phyloP scores from a whole-genome alignment of 352 stramenopile species.

The Pythium periplocum region DNA sequence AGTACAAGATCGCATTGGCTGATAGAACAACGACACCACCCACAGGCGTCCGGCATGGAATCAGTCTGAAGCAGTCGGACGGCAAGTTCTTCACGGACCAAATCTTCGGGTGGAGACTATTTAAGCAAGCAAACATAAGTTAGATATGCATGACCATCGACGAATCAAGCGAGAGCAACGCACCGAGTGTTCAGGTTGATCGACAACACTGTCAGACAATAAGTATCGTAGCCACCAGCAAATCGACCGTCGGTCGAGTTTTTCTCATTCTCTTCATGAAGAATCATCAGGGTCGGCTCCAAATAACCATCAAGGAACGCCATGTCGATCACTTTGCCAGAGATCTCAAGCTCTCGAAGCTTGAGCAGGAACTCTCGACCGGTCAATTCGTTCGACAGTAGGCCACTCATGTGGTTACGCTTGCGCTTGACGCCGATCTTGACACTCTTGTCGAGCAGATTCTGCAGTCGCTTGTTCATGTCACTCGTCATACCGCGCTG shows the following conservation, averaged over 20 bases:
- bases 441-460: conserved; percentile 74
- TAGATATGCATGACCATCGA: neutral
- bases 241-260: conserved; percentile 66
- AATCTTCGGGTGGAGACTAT: conserved; percentile 78
- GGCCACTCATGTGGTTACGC: conserved; percentile 57
- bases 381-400: conserved; percentile 66
- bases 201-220: conserved; percentile 78
- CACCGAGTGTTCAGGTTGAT: conserved; percentile 85
- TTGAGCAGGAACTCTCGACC: conserved; percentile 72
- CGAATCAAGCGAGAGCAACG: conserved; percentile 1
- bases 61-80: conserved; percentile 70
- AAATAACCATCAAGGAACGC: conserved; percentile 83
- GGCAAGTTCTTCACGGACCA: conserved; percentile 81
- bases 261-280: conserved; percentile 82
- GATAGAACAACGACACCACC: conserved; percentile 74
- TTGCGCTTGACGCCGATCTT: conserved; percentile 74
- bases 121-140: conserved; percentile 4
- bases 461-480: conserved; percentile 55
- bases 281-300: conserved; percentile 80
- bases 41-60: conserved; percentile 64
- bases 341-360: conserved; percentile 70
- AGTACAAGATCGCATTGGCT: conserved; percentile 80
- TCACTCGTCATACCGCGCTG: conserved; percentile 54
- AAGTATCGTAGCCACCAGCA: conserved; percentile 72
- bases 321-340: conserved; percentile 72